phyloP scores from a whole-genome alignment of 164 flowering plant species.

The Protea cynaroides region DNA sequence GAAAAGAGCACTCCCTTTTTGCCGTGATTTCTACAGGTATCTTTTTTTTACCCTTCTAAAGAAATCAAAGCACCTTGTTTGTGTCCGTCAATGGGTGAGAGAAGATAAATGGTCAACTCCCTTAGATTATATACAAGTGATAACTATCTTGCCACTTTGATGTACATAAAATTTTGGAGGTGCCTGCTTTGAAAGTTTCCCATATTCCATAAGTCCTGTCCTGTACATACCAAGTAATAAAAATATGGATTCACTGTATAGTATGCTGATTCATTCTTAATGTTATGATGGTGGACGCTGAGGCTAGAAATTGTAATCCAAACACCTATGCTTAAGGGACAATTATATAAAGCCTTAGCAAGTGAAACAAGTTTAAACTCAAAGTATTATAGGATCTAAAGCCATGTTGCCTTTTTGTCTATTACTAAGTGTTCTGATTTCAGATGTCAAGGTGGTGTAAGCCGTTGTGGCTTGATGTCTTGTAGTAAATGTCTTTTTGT shows the following conservation, averaged over 20 bases:
- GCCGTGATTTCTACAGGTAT: too few species aligned
- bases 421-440: too few species aligned
- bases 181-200: neutral
- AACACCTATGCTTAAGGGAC: neutral
- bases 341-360: neutral
- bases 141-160: too few species aligned
- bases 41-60: too few species aligned
- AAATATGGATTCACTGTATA: neutral
- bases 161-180: neutral
- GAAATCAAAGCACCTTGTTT: too few species aligned
- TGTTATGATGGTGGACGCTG: too few species aligned
- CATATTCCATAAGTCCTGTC: neutral
- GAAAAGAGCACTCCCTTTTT: too few species aligned
- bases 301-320: too few species aligned
- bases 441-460: neutral
- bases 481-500: neutral
- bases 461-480: constrained; percentile 6
- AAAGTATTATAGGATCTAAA: neutral
- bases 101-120: too few species aligned
- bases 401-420: neutral
- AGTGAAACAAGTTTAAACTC: neutral
- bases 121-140: too few species aligned
- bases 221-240: neutral
- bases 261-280: neutral
- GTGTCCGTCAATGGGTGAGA: too few species aligned